These are phyloP conservation scores for Leishmania guyanensis DNA, from an alignment of 208 protist genomes.

Conservation along the genomic window DNA sequence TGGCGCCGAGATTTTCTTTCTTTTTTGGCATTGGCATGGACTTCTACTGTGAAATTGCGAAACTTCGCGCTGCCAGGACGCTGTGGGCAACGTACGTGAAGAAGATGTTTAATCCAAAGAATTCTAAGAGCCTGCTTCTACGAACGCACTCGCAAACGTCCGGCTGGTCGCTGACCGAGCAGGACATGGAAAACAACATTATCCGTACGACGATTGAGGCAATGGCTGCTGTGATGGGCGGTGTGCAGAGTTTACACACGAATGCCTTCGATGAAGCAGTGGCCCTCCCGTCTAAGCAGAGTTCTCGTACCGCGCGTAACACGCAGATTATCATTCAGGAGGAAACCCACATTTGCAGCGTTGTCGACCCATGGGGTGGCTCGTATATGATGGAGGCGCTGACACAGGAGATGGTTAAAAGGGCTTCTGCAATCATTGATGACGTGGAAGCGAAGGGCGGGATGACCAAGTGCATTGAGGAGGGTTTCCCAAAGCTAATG, in stretches of 20 bases:
- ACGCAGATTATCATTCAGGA: slow-evolving; percentile 96
- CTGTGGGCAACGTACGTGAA: slow-evolving; percentile 95
- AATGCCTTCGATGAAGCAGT: slow-evolving; percentile 97
- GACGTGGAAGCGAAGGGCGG: slow-evolving; percentile 89
- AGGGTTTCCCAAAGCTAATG: slow-evolving; percentile 94
- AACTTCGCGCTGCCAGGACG: slow-evolving; percentile 94
- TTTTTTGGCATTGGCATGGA: slow-evolving; percentile 98
- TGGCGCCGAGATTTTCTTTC: slow-evolving; percentile 95
- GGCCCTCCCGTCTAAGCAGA: slow-evolving; percentile 93
- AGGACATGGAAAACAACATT: slow-evolving; percentile 97
- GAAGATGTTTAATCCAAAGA: slow-evolving; percentile 94
- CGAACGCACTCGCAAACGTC: slow-evolving; percentile 97
- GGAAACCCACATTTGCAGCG: slow-evolving; percentile 89
- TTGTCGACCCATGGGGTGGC: slow-evolving; percentile 89
- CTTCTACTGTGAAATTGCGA: slow-evolving; percentile 97
- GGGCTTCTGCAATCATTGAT: slow-evolving; percentile 85
- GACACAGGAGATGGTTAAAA: slow-evolving; percentile 87
- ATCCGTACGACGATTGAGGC: slow-evolving; percentile 97
- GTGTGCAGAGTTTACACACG: slow-evolving; percentile 94
- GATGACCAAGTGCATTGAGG: slow-evolving; percentile 84
- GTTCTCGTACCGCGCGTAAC: slow-evolving; percentile 94
- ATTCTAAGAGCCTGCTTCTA: slow-evolving; percentile 85
- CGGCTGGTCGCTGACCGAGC: slow-evolving; percentile 96
- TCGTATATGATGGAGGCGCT: slow-evolving; percentile 96
- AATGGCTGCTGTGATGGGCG: slow-evolving; percentile 95